phyloP scores from a whole-genome alignment of 345 rosid genomes.

The Eucalyptus coolabah region DNA sequence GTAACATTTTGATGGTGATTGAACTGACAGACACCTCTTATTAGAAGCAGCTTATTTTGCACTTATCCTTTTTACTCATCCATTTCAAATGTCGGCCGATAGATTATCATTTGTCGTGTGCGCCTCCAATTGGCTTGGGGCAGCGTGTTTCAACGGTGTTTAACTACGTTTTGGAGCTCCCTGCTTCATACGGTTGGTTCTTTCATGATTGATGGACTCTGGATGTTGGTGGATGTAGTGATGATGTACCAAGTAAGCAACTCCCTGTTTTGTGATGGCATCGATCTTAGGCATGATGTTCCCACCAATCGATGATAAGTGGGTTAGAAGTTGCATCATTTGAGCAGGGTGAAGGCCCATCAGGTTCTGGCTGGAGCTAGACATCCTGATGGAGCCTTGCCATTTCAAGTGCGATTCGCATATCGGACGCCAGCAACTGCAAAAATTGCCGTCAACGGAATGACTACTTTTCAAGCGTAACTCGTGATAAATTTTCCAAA shows the following conservation, averaged over 20 bases:
- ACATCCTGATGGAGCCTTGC: not conserved
- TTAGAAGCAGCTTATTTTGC: not conserved
- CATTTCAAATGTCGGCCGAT: not conserved
- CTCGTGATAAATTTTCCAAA: not conserved
- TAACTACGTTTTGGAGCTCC: not conserved
- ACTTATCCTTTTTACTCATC: not conserved
- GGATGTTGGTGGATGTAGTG: not conserved
- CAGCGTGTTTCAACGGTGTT: not conserved
- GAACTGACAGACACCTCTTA: not conserved
- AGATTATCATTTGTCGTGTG: not conserved
- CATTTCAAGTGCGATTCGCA: not conserved
- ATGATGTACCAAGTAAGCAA: not conserved
- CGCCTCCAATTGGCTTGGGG: not conserved
- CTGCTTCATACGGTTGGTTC: not conserved
- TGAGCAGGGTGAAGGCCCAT: not conserved
- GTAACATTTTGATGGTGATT: slow-evolving; percentile 15
- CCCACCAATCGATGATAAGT: not conserved
- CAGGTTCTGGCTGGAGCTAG: not conserved
- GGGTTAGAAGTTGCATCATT: not conserved
- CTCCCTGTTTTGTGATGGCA: not conserved
- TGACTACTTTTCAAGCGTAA: not conserved
- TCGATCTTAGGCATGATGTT: not conserved
- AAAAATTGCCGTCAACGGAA: not conserved
- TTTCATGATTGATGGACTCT: not conserved
- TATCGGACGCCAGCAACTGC: not conserved